Percentiles rank a stretch among this genome's conserved stretches.
These are phyloP conservation scores for Lophiostoma macrostomum DNA, from an alignment of 495 filamentous ascomycete species.

Conservation along the genomic window DNA sequence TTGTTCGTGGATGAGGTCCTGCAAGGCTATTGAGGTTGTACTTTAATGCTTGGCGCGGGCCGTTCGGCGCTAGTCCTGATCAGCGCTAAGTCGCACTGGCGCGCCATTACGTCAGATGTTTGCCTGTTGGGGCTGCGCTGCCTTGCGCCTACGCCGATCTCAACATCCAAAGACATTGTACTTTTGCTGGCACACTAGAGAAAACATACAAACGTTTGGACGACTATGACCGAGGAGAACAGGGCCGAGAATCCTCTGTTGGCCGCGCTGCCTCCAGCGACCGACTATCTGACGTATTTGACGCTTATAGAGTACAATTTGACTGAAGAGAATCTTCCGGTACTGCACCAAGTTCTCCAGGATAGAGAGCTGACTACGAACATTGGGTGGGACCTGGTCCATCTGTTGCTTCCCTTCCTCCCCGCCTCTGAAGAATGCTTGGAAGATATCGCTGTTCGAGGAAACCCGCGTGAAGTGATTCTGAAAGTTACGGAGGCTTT, in stretches of 20 bases:
- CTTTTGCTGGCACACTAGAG: background rate
- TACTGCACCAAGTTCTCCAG: slow-evolving; percentile 74
- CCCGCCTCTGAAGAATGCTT: slow-evolving; percentile 72
- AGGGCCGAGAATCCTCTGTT: slow-evolving; percentile 35
- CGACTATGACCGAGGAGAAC: slow-evolving; percentile 17
- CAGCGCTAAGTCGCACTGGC: background rate
- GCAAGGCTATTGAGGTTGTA: background rate
- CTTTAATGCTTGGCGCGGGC: slow-evolving; percentile 9
- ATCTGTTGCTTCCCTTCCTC: slow-evolving; percentile 74
- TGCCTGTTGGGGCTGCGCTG: background rate
- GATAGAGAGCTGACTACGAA: slow-evolving; percentile 79
- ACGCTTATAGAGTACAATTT: slow-evolving; percentile 85
- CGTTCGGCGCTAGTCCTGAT: background rate
- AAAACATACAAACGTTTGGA: background rate
- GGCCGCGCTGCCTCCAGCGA: slow-evolving; percentile 58
- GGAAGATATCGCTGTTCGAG: slow-evolving; percentile 71
- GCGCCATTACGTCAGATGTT: slow-evolving; percentile 11
- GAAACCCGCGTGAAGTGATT: slow-evolving; percentile 92
- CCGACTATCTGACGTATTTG: slow-evolving; percentile 83
- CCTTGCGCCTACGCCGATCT: background rate
- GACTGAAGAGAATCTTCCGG: slow-evolving; percentile 69
- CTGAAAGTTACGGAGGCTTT: slow-evolving; percentile 79
- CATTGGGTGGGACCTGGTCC: slow-evolving; percentile 95
- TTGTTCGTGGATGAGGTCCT: background rate
- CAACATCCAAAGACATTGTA: background rate